Evolutionary conservation across 805 yeast species (phyloP).

Genomic region (Candida boleticola): DNA sequence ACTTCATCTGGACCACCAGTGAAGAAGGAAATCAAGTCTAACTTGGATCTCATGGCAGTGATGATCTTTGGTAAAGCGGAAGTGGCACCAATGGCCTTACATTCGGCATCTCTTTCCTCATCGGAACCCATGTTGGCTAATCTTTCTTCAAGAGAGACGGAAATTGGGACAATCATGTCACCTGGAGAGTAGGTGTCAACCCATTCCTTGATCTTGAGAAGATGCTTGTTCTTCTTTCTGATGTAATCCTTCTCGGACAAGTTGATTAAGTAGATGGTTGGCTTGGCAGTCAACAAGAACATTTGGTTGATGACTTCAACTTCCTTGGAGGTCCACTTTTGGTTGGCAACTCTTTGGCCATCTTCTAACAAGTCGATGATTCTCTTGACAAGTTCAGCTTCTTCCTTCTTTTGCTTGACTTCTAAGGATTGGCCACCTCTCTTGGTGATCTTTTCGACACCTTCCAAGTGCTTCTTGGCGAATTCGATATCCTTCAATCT

Average conservation of each 20-base stretch:
- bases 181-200: slow-evolving; percentile 85
- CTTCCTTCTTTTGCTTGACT: slow-evolving; percentile 85
- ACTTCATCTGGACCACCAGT: slow-evolving; percentile 96
- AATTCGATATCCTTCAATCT: slow-evolving; percentile 97
- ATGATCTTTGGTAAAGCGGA: slow-evolving; percentile 87
- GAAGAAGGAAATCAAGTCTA: slow-evolving; percentile 88
- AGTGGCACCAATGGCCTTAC: slow-evolving; percentile 66
- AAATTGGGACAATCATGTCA: slow-evolving; percentile 82
- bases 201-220: slow-evolving; percentile 85
- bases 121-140: slow-evolving; percentile 84
- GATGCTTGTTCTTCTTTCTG: slow-evolving; percentile 85
- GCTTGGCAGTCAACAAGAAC: slow-evolving; percentile 91
- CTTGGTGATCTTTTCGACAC: slow-evolving; percentile 72
- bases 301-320: slow-evolving; percentile 85
- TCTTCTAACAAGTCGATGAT: slow-evolving; percentile 75
- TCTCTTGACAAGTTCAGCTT: slow-evolving; percentile 67
- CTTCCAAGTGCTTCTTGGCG: slow-evolving; percentile 76
- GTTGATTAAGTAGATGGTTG: slow-evolving; percentile 89
- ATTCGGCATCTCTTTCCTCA: slow-evolving; percentile 75
- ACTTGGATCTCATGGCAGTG: slow-evolving; percentile 79
- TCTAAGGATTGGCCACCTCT: slow-evolving; percentile 90
- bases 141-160: slow-evolving; percentile 89
- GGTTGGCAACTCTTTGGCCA: slow-evolving; percentile 87
- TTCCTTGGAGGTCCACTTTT: slow-evolving; percentile 85
- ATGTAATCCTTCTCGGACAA: slow-evolving; percentile 85